These are phyloP conservation scores for Cercophora samala DNA, from an alignment of 495 filamentous ascomycete genomes.

Conservation along the genomic window DNA sequence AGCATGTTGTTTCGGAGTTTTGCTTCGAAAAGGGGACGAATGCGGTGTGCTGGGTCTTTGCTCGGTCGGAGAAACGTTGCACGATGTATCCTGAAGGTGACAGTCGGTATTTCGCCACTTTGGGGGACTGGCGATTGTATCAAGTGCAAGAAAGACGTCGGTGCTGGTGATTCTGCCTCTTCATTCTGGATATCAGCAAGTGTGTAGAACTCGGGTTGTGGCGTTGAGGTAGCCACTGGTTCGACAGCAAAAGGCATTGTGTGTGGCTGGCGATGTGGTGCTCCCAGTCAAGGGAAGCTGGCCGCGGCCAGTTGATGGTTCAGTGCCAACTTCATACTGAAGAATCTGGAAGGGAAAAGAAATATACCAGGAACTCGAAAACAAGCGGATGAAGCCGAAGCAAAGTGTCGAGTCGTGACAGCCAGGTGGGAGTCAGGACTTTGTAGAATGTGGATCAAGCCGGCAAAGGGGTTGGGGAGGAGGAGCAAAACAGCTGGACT, in stretches of 20 bases:
- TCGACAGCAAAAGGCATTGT: neutral
- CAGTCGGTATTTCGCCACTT: neutral
- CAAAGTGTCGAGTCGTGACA: neutral
- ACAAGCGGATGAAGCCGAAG: neutral
- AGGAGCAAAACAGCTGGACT: neutral
- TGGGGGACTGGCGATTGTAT: neutral
- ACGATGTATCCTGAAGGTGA: neutral
- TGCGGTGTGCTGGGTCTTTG: neutral
- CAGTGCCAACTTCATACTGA: neutral
- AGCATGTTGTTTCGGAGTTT: conserved; percentile 49
- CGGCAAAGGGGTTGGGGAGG: neutral
- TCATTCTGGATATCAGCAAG: neutral
- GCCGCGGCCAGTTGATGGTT: neutral
- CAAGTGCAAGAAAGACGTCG: neutral
- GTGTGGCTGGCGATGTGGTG: neutral
- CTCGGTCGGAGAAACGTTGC: neutral
- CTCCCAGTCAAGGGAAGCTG: neutral
- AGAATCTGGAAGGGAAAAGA: neutral
- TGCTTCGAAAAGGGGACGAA: conserved; percentile 21
- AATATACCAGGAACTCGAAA: neutral
- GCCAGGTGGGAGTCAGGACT: neutral
- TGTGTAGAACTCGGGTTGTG: neutral
- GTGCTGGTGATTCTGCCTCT: neutral
- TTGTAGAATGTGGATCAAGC: neutral
- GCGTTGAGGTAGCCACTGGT: neutral